phyloP scores from a whole-genome alignment of 495 filamentous ascomycete species.

The Staphylotrichum longicolle region DNA sequence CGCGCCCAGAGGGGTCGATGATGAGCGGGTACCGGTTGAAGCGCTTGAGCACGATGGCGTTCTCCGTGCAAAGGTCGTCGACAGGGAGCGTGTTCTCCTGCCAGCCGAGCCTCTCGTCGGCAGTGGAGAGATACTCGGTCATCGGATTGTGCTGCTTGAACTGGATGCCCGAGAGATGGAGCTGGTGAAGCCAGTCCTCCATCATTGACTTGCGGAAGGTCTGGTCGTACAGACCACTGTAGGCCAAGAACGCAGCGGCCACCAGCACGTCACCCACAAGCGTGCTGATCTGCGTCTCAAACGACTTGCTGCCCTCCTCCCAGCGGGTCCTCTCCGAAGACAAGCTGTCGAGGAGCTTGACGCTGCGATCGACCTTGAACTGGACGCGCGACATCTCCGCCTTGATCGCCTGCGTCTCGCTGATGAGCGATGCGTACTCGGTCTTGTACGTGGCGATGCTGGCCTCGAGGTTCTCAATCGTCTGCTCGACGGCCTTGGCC shows the following conservation, averaged over 20 bases:
- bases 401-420: conserved; percentile 96
- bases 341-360: conserved; percentile 88
- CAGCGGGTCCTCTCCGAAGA: conserved; percentile 89
- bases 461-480: conserved; percentile 74
- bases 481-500: conserved; percentile 86
- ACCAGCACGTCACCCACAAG: conserved; percentile 93
- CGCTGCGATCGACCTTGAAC: conserved; percentile 95
- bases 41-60: conserved; percentile 92
- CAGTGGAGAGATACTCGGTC: conserved; percentile 94
- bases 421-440: conserved; percentile 94
- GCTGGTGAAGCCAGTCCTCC: conserved; percentile 93
- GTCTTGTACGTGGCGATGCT: conserved; percentile 96
- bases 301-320: conserved; percentile 96
- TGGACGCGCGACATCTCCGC: conserved; percentile 92
- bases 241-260: conserved; percentile 95
- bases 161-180: conserved; percentile 82
- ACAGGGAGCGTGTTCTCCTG: conserved; percentile 93
- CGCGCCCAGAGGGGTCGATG: conserved; percentile 93
- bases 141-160: conserved; percentile 93
- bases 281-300: conserved; percentile 95
- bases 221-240: conserved; percentile 95
- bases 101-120: conserved; percentile 92
- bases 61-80: conserved; percentile 98
- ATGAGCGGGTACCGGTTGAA: conserved; percentile 99
- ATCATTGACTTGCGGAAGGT: conserved; percentile 96